Percentiles rank a stretch among this genome's conserved stretches.
These are phyloP conservation scores for Sarcodon aspratus DNA, from an alignment of 768 basidiomycete genomes.

Conservation along the genomic window DNA sequence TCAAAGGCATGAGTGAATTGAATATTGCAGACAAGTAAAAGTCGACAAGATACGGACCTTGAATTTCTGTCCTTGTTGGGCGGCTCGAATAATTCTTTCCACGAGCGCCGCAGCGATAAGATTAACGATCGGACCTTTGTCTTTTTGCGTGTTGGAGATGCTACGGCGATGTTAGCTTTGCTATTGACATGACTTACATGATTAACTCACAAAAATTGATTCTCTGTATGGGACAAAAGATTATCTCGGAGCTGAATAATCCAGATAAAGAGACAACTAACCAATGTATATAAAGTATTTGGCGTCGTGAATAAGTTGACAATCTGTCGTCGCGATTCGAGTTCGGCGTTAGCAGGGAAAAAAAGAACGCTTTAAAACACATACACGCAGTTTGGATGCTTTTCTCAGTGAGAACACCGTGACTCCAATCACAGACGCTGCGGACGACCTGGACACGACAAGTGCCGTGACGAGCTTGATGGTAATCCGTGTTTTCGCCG, in stretches of 20 bases:
- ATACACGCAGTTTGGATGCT: constrained; percentile 91
- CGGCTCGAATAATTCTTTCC: constrained; percentile 79
- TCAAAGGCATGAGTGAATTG: background rate
- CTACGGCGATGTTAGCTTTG: constrained; percentile 24
- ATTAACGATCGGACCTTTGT: constrained; percentile 62
- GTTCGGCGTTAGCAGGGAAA: background rate
- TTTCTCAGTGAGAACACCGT: constrained; percentile 80
- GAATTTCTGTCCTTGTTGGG: constrained; percentile 58
- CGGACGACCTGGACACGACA: constrained; percentile 75
- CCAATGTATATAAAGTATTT: constrained; percentile 91
- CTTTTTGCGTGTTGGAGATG: constrained; percentile 59
- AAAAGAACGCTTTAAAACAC: constrained; percentile 15
- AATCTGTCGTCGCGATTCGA: constrained; percentile 30
- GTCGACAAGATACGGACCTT: constrained; percentile 30
- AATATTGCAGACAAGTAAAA: background rate
- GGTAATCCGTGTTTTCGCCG: constrained; percentile 30
- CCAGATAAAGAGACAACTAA: constrained; percentile 21
- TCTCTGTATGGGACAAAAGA: constrained; percentile 29
- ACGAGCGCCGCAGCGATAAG: constrained; percentile 75
- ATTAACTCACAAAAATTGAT: constrained; percentile 73
- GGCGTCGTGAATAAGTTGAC: constrained; percentile 71
- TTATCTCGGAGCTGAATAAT: background rate
- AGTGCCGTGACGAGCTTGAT: constrained; percentile 32
- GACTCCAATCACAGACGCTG: constrained; percentile 89
- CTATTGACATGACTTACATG: background rate